Evolutionary conservation across 176 grass and related monocot species (phyloP).

Genomic region (Bonia amplexicaulis): DNA sequence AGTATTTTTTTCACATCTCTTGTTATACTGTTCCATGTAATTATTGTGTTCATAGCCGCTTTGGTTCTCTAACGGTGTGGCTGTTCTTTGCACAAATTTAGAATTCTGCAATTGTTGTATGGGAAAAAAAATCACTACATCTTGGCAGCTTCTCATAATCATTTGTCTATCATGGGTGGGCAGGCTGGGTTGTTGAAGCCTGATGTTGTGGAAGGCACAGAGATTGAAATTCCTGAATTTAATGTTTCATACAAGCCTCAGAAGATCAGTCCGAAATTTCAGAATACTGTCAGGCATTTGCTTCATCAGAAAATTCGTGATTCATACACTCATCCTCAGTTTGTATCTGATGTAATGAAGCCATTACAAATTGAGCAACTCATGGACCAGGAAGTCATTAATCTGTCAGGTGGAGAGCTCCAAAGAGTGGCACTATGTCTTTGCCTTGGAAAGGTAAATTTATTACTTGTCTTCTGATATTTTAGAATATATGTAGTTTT

Average conservation of each 20-base stretch:
- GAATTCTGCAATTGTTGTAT: background rate
- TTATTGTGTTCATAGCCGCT: background rate
- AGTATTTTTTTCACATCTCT: background rate
- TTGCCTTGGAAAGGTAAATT: constrained; percentile 87
- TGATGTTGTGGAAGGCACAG: constrained; percentile 64
- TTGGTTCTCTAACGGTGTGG: background rate
- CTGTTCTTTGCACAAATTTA: background rate
- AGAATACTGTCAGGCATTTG: constrained; percentile 67
- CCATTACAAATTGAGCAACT: constrained; percentile 93
- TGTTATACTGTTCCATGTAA: background rate
- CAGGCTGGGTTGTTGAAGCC: constrained; percentile 80
- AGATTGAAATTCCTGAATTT: constrained; percentile 91
- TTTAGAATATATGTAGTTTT: too few species aligned
- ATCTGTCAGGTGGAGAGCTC: constrained; percentile 97
- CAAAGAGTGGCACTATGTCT: constrained; percentile 92
- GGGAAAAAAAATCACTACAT: background rate
- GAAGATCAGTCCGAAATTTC: constrained; percentile 82
- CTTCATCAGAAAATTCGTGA: constrained; percentile 80
- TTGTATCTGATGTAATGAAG: constrained; percentile 94
- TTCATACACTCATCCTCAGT: constrained; percentile 91
- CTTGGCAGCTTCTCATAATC: background rate
- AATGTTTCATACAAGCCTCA: constrained; percentile 97
- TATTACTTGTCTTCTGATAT: too few species aligned
- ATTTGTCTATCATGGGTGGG: constrained; percentile 21
- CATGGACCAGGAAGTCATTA: constrained; percentile 86